Percentiles rank a stretch among this genome's conserved stretches.
Conservation (phyloP, 768 basidiomycete species). For the Phylloporus sp. region DNA sequence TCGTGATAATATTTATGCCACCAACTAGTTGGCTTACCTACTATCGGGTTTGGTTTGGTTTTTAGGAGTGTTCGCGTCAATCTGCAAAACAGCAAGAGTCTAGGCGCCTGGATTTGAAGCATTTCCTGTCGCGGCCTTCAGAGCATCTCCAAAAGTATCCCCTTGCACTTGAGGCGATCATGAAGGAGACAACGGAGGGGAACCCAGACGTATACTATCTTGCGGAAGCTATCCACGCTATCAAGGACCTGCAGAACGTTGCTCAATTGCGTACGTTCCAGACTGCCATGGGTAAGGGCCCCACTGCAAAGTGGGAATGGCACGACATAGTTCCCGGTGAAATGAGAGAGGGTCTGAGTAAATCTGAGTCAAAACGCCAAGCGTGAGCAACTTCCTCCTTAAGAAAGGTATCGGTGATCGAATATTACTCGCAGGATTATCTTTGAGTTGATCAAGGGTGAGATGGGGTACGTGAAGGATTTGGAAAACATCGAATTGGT, state of each 20-base stretch:
- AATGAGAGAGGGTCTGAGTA: slow-evolving; percentile 53
- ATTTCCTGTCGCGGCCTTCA: slow-evolving; percentile 57
- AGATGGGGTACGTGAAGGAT: slow-evolving; percentile 94
- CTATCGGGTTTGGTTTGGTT: neutral
- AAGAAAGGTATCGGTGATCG: neutral
- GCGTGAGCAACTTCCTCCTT: slow-evolving; percentile 48
- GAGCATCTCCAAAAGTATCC: slow-evolving; percentile 70
- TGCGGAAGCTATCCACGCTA: slow-evolving; percentile 77
- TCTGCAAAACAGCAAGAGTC: slow-evolving; percentile 51
- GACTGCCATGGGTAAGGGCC: slow-evolving; percentile 78
- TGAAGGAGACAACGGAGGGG: slow-evolving; percentile 73
- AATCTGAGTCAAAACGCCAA: slow-evolving; percentile 80
- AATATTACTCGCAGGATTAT: slow-evolving; percentile 58
- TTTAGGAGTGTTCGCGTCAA: slow-evolving; percentile 36
- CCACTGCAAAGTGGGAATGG: slow-evolving; percentile 85
- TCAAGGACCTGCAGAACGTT: slow-evolving; percentile 75
- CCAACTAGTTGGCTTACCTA: neutral
- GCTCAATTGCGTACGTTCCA: slow-evolving; percentile 90
- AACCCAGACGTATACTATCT: slow-evolving; percentile 84
- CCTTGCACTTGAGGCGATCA: slow-evolving; percentile 79
- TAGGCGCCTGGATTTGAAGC: slow-evolving; percentile 58
- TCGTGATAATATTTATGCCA: slow-evolving; percentile 8
- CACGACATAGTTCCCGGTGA: slow-evolving; percentile 79
- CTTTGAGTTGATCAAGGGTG: slow-evolving; percentile 92
- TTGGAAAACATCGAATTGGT: slow-evolving; percentile 81